Percentiles rank a stretch among this genome's conserved stretches.
phyloP scores from a whole-genome alignment of 2,329 filamentous ascomycete species.

The Calonectria naviculata region DNA sequence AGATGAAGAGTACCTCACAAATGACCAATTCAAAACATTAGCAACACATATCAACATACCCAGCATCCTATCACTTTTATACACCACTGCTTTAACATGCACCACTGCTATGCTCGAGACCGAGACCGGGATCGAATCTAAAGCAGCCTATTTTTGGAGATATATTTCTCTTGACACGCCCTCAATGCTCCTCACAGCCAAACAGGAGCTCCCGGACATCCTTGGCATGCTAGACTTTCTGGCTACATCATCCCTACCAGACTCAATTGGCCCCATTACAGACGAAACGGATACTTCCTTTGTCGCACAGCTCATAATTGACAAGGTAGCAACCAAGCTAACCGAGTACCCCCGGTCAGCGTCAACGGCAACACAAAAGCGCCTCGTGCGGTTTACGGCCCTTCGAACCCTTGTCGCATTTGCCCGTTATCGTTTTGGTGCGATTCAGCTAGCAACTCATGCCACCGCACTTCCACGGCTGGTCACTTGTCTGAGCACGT shows the following conservation, averaged over 20 bases:
- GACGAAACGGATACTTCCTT: slow-evolving; percentile 55
- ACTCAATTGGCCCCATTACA: slow-evolving; percentile 74
- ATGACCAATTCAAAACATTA: slow-evolving; percentile 50
- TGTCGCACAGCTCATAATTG: slow-evolving; percentile 63
- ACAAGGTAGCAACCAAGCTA: slow-evolving; percentile 72
- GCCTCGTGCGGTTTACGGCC: slow-evolving; percentile 57
- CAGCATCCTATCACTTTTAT: slow-evolving; percentile 74
- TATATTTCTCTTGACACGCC: slow-evolving; percentile 74
- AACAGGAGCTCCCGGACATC: slow-evolving; percentile 73
- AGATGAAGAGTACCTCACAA: slow-evolving; percentile 59
- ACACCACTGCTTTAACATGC: slow-evolving; percentile 71
- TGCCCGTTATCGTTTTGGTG: slow-evolving; percentile 70
- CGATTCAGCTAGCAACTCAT: slow-evolving; percentile 74
- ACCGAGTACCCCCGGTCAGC: slow-evolving; percentile 62
- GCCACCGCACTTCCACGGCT: slow-evolving; percentile 78
- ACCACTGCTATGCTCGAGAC: slow-evolving; percentile 49
- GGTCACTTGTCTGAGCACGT: slow-evolving; percentile 70
- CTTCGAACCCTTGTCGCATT: slow-evolving; percentile 70
- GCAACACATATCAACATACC: slow-evolving; percentile 70
- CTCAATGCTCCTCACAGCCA: slow-evolving; percentile 73
- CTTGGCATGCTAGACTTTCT: slow-evolving; percentile 73
- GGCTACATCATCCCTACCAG: slow-evolving; percentile 71
- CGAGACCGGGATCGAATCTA: slow-evolving; percentile 43
- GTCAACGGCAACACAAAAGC: slow-evolving; percentile 51
- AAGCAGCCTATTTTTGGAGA: slow-evolving; percentile 70